A percentile compares a stretch with the other conserved stretches of the same genome.
Conservation (phyloP, 805 yeast species). For the Candida berthetii region DNA sequence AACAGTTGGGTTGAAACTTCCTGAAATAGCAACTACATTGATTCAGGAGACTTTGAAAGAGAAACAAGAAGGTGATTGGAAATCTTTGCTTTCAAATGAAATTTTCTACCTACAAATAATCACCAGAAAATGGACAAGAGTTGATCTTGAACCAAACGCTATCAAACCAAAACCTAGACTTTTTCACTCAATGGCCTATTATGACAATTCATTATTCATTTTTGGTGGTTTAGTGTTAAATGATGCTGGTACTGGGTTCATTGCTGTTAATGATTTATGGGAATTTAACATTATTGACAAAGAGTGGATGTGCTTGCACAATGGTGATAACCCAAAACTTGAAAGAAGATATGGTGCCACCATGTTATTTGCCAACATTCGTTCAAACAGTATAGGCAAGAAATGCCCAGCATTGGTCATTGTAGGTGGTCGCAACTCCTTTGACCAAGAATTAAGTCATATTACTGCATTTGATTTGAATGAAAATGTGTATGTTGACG, state of each 20-base stretch:
- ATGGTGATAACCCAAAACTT: conserved; percentile 30
- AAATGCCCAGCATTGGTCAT: conserved; percentile 41
- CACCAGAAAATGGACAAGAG: conserved; percentile 50
- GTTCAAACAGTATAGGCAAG: conserved; percentile 25
- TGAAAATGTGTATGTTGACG: conserved; percentile 21
- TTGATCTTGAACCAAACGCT: conserved; percentile 18
- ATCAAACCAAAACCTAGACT: conserved; percentile 31
- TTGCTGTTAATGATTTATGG: conserved; percentile 65
- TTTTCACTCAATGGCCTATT: conserved; percentile 51
- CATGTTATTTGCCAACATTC: conserved; percentile 27
- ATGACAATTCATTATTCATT: conserved; percentile 45
- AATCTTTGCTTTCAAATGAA: conserved; percentile 45
- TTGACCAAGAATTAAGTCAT: conserved; percentile 24
- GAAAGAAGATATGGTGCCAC: conserved; percentile 47
- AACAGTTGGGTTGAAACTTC: conserved; percentile 39
- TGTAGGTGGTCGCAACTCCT: conserved; percentile 45
- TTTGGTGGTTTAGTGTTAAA: conserved; percentile 59
- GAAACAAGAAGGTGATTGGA: conserved; percentile 1
- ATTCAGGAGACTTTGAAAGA: conserved; percentile 8
- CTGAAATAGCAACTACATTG: conserved; percentile 5
- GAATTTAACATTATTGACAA: conserved; percentile 46
- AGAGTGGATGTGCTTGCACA: conserved; percentile 48
- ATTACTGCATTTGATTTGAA: conserved; percentile 39
- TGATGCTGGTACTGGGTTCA: conserved; percentile 25
- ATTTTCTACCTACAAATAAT: conserved; percentile 54